phyloP scores from a whole-genome alignment of 2,329 filamentous ascomycete genomes.

The Nemania sp. region DNA sequence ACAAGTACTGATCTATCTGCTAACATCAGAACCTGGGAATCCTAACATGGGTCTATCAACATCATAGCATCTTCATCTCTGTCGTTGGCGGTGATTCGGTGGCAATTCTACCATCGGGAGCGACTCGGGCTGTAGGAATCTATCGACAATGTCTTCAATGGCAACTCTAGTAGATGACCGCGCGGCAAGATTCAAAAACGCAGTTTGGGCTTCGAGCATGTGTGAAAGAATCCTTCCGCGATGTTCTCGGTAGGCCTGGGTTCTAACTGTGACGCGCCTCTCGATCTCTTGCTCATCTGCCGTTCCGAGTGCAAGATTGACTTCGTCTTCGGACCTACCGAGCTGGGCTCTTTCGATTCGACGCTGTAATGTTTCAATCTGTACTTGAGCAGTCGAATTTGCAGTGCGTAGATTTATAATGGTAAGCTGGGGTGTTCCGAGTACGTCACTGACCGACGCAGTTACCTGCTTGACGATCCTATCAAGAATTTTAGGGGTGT shows the following conservation, averaged over 20 bases:
- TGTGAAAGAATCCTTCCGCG: conserved; percentile 33
- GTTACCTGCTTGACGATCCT: conserved; percentile 25
- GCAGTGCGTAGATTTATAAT: conserved; percentile 11
- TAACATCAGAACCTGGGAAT: conserved; percentile 23
- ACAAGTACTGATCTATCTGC: conserved; percentile 7
- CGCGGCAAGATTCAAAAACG: conserved; percentile 27
- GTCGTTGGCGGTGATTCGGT: neutral
- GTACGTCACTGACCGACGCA: neutral
- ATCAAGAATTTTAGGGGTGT: conserved; percentile 22
- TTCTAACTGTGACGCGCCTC: conserved; percentile 29
- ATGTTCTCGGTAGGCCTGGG: conserved; percentile 40
- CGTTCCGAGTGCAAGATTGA: conserved; percentile 13
- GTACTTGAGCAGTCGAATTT: conserved; percentile 23
- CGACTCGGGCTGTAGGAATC: conserved; percentile 12
- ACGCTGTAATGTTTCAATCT: conserved; percentile 23
- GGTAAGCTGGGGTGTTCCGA: conserved; percentile 5
- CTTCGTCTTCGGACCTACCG: conserved; percentile 26
- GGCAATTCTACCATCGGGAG: conserved; percentile 1
- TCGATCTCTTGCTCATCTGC: conserved; percentile 39
- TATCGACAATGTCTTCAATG: conserved; percentile 32
- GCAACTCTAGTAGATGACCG: conserved; percentile 9
- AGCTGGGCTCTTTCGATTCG: conserved; percentile 19
- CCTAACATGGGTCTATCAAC: neutral
- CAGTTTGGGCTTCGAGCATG: conserved; percentile 31
- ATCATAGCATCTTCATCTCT: neutral